These are phyloP conservation scores for Cutaneotrichosporon mucoides DNA, from an alignment of 1,284 basidiomycete genomes.

Conservation along the genomic window DNA sequence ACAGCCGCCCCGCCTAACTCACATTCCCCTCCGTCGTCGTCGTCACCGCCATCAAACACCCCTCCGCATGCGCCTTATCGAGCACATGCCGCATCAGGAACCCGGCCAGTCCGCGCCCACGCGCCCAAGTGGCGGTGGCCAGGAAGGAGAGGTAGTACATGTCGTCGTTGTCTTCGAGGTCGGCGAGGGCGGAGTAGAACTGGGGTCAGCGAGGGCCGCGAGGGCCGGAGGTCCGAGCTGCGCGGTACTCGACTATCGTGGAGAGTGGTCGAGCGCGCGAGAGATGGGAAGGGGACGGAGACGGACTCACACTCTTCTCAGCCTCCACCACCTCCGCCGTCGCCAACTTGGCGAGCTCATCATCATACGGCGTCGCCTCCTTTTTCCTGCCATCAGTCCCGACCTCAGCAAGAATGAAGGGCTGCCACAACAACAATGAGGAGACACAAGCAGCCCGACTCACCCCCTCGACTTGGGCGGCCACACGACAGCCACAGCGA, in stretches of 20 bases:
- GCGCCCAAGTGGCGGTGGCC: constrained; percentile 2
- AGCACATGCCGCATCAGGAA: constrained; percentile 1
- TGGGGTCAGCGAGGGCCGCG: background rate
- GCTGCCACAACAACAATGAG: no score
- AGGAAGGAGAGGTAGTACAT: constrained; percentile 9
- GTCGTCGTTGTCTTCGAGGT: background rate
- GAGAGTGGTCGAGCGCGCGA: no score
- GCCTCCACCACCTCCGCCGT: background rate
- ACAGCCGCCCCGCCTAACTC: no score
- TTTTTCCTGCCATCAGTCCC: background rate
- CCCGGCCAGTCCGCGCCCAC: background rate
- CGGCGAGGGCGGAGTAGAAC: background rate
- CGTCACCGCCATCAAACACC: background rate
- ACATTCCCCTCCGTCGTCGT: constrained; percentile 6
- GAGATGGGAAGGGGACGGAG: no score
- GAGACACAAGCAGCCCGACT: no score
- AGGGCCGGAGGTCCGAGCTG: no score
- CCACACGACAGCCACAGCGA: background rate
- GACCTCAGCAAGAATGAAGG: background rate
- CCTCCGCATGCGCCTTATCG: background rate
- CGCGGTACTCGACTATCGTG: no score
- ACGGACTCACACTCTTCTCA: constrained; percentile 1
- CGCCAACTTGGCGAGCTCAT: background rate
- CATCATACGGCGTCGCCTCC: constrained; percentile 5
- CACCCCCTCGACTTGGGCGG: background rate